Conservation (phyloP, 2,329 filamentous ascomycete species). For the Phialocephala subalpina region DNA sequence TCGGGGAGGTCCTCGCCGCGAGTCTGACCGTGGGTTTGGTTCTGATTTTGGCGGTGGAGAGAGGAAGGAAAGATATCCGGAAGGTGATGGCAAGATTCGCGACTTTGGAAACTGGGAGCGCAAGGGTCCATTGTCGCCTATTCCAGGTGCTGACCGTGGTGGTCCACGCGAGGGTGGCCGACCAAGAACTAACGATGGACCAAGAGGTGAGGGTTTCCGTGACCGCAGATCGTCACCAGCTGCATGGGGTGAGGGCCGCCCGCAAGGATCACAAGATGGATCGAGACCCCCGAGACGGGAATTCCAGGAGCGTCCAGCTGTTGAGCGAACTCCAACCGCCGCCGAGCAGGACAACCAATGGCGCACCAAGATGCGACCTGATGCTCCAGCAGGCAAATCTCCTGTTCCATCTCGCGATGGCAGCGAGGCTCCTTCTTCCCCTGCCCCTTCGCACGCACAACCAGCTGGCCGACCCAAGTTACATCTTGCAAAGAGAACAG, state of each 20-base stretch:
- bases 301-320: conserved; percentile 72
- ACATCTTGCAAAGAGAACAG: conserved; percentile 90
- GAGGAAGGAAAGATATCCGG: conserved; percentile 73
- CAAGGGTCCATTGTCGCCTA: conserved; percentile 86
- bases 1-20: conserved; percentile 55
- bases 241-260: conserved; percentile 75
- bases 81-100: conserved; percentile 77
- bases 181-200: conserved; percentile 65
- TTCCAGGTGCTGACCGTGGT: conserved; percentile 59
- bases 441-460: conserved; percentile 62
- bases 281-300: conserved; percentile 83
- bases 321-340: conserved; percentile 80
- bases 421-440: conserved; percentile 79
- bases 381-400: conserved; percentile 62
- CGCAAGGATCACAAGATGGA: conserved; percentile 69
- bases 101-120: conserved; percentile 95
- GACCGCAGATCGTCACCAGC: conserved; percentile 75
- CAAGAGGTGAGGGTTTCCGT: conserved; percentile 64
- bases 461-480: conserved; percentile 78
- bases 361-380: conserved; percentile 91
- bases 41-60: conserved; percentile 58
- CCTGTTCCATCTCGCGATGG: conserved; percentile 74
- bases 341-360: conserved; percentile 94
- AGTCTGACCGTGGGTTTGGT: conserved; percentile 59
- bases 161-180: conserved; percentile 64